Base-by-base conservation (phyloP, 345 rosid species). In the Hibiscus trionum region DNA sequence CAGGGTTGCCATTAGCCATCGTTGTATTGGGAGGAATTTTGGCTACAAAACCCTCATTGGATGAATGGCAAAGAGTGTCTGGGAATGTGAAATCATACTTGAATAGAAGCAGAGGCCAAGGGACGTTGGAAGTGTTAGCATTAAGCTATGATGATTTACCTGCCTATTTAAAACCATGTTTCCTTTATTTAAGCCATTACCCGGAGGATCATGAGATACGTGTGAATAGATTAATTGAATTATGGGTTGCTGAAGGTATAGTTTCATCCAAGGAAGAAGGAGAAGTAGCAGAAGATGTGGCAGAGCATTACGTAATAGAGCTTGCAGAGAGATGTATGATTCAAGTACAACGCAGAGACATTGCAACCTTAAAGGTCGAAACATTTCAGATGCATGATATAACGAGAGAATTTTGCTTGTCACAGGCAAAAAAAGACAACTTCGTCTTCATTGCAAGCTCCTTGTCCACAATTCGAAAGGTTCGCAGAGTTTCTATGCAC, bases 161-260 rank as follows among this genome's bases (percentile, higher is more conserved):
- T 1, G 49, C 62, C 17, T 15, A 5, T 50, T 50, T 50, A 50
- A 50, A 16, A 77, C 50, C 50, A 0, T 11, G 11, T 44, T 44
- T 44, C 11, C 26, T 57, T 47, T 47, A 47, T 47, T 47, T 47
- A 47, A 47, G 52, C 16, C 52, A 12, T 0, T 47, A 12, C 12
- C 52, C n/a, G 1, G 52, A 47, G 44, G 82, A 84, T 70, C 60
- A n/a, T 26, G 78, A 75, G 8, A 84, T 84, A 66, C 74, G 68
- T 1, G 60, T 49, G 0, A 74, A 60, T 17, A 78, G 72, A 24
- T 63, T 86, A 60, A 47, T 84, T 16, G 67, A 50, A 7, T 76
- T 84, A 72, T 86, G 86, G 90, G 59, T 84, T 11, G 85, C 86
- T 2, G 84, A 84, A 73, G 90, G 87, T n/a, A 14, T 49, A 3